Evolutionary conservation across 352 stramenopile species (phyloP).

Genomic region (Globisporangium rhizosaccharum): DNA sequence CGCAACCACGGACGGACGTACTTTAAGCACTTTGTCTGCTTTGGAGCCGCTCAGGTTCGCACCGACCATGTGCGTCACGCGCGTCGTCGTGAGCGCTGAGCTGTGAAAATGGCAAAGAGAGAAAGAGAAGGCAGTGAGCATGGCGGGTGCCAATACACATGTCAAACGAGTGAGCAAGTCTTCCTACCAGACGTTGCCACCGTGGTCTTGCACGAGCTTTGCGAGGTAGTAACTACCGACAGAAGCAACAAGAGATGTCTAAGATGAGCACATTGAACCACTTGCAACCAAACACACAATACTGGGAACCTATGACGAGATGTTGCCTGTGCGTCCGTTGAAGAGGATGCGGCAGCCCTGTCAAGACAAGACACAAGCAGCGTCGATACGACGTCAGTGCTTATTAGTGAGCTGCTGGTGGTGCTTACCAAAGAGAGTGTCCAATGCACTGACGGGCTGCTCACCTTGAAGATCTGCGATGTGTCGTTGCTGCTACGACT

Average conservation of each 20-base stretch:
- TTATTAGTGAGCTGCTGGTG: neutral
- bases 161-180: slow-evolving; percentile 2
- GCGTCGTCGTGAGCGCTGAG: slow-evolving; percentile 29
- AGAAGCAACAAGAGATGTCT: neutral
- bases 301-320: slow-evolving; percentile 51
- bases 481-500: neutral
- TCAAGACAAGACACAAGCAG: neutral
- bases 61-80: slow-evolving; percentile 81
- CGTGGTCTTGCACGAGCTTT: slow-evolving; percentile 75
- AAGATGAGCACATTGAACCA: neutral
- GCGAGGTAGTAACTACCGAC: slow-evolving; percentile 64
- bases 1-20: slow-evolving; percentile 8
- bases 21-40: slow-evolving; percentile 65
- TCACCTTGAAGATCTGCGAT: slow-evolving; percentile 9
- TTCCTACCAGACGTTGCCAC: slow-evolving; percentile 54
- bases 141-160: neutral
- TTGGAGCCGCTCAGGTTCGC: slow-evolving; percentile 74
- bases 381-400: neutral
- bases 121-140: neutral
- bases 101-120: slow-evolving; percentile 8
- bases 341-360: slow-evolving; percentile 78
- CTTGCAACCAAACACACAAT: neutral
- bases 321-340: slow-evolving; percentile 74
- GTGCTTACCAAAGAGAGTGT: too few relatives aligned
- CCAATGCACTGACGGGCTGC: neutral